Conservation (phyloP, 257 asterid genomes). For the Lycium ferocissimum region DNA sequence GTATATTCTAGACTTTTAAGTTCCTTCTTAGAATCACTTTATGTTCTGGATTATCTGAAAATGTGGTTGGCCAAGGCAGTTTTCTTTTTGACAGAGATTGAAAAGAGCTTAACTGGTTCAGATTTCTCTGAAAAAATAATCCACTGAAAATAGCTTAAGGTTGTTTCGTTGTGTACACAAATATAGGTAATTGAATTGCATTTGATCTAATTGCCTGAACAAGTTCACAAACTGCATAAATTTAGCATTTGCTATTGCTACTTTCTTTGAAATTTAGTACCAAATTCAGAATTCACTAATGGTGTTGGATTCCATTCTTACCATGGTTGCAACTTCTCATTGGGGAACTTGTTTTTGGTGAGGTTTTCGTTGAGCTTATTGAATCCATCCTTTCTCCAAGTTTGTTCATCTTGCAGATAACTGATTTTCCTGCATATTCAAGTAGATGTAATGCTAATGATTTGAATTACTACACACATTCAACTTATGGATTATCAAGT, state of each 20-base stretch:
- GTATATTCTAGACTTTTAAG: neutral
- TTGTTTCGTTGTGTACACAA: neutral
- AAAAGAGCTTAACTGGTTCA: too few relatives aligned
- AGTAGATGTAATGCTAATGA: neutral
- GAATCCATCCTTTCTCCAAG: constrained; percentile 45
- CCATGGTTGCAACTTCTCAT: neutral
- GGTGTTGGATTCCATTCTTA: neutral
- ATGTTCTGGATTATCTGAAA: neutral
- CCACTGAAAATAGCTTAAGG: neutral
- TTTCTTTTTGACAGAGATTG: too few relatives aligned
- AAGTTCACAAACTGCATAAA: neutral
- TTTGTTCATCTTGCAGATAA: constrained; percentile 45
- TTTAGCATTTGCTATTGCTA: neutral
- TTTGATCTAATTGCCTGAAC: neutral
- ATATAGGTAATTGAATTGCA: neutral
- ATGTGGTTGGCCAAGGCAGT: neutral
- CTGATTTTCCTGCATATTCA: constrained; percentile 29
- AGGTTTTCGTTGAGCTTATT: too few relatives aligned
- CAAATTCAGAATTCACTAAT: neutral
- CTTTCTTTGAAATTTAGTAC: neutral
- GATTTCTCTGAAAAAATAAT: too few relatives aligned
- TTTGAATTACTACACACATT: neutral
- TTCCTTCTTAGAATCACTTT: neutral
- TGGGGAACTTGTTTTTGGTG: neutral
- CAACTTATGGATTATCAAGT: neutral